Conservation (phyloP, 345 rosid genomes). For the Orychophragmus violaceus region DNA sequence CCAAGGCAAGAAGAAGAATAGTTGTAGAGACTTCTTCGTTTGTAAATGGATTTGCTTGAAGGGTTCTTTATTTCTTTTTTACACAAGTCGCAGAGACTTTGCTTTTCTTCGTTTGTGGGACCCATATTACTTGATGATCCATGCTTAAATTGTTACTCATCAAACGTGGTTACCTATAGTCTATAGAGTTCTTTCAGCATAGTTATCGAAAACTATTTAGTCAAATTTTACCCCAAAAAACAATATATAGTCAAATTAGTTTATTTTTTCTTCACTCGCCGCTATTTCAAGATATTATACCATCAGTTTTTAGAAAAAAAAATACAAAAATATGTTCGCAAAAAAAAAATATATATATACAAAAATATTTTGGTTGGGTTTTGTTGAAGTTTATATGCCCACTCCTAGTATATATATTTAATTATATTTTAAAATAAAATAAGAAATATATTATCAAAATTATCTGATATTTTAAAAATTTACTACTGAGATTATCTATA, state of each 20-base stretch:
- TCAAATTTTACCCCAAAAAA: no score
- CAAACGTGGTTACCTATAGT: no score
- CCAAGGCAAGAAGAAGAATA: conserved; percentile 34
- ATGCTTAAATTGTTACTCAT: background rate
- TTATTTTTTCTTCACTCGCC: background rate
- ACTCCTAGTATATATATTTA: no score
- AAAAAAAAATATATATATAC: no score
- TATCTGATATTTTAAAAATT: no score
- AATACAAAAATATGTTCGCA: no score
- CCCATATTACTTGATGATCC: background rate
- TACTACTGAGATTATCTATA: no score
- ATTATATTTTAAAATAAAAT: no score
- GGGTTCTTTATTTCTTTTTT: background rate
- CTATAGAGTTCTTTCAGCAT: no score
- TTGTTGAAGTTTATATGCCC: background rate
- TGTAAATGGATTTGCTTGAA: conserved; percentile 4
- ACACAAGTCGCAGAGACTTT: background rate
- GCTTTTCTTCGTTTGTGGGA: background rate
- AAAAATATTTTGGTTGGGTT: background rate
- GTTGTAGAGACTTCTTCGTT: conserved; percentile 13
- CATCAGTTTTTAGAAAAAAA: background rate
- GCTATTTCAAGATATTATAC: background rate
- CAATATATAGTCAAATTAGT: background rate
- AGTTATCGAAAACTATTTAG: no score
- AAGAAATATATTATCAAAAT: no score